phyloP scores from a whole-genome alignment of 2,329 filamentous ascomycete genomes.

The Metarhizium rileyi region DNA sequence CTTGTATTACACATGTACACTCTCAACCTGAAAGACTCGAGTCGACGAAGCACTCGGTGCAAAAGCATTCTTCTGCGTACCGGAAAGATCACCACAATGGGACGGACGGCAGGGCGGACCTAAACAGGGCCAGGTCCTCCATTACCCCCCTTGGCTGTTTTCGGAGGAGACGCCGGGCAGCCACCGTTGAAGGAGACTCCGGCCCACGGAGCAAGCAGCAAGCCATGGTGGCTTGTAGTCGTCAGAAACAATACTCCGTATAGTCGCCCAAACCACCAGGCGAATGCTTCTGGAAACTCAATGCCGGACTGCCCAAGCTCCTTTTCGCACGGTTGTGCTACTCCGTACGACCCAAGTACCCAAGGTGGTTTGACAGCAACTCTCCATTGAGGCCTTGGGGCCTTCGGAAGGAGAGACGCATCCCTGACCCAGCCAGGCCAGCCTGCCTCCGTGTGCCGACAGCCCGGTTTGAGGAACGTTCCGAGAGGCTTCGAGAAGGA shows the following conservation, averaged over 20 bases:
- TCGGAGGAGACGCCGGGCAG: not conserved
- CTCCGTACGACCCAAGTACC: too few species aligned
- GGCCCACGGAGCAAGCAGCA: not conserved
- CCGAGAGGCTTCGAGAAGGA: conserved; percentile 19
- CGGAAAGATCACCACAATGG: not conserved
- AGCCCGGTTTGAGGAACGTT: conserved; percentile 7
- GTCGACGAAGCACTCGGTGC: not conserved
- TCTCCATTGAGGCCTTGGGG: not conserved
- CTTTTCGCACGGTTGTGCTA: not conserved
- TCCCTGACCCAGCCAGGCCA: not conserved
- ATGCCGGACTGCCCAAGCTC: not conserved
- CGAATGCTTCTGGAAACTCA: conserved; percentile 6
- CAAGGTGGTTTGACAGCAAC: not conserved
- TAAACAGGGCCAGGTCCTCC: not conserved
- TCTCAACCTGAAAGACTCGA: not conserved
- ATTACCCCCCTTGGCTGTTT: not conserved
- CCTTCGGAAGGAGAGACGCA: not conserved
- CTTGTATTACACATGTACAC: not conserved
- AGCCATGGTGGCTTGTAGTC: too few species aligned
- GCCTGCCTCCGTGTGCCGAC: not conserved
- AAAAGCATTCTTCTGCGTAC: not conserved
- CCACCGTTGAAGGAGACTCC: not conserved
- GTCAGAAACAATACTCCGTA: too few species aligned
- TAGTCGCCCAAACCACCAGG: not conserved
- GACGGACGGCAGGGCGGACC: not conserved